phyloP scores from a whole-genome alignment of 768 basidiomycete genomes.

The Rhizopogon rudus region DNA sequence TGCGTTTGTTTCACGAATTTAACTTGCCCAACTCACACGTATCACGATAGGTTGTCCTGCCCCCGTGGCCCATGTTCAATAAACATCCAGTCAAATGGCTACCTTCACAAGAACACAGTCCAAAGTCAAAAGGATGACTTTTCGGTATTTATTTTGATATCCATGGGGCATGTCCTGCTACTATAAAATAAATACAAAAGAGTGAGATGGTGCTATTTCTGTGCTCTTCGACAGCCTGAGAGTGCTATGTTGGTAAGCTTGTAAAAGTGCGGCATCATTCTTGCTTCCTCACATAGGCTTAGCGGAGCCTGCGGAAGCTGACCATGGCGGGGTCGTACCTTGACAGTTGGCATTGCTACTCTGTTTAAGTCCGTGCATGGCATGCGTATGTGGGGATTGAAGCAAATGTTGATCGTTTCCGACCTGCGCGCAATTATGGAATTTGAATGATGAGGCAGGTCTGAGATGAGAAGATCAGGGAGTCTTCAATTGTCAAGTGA shows the following conservation, averaged over 20 bases:
- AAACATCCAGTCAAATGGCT: constrained; percentile 61
- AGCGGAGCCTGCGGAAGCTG: not conserved
- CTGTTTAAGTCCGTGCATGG: not conserved
- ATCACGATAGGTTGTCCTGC: constrained; percentile 46
- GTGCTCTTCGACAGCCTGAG: constrained; percentile 1
- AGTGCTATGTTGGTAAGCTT: not conserved
- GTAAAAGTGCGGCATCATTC: not conserved
- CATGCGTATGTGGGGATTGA: too few relatives aligned
- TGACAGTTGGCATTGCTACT: not conserved
- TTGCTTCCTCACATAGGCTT: not conserved
- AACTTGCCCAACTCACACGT: not conserved
- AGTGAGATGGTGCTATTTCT: not conserved
- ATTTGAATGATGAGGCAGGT: too few relatives aligned
- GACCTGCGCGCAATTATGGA: too few relatives aligned
- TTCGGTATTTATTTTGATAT: not conserved
- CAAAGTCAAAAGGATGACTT: constrained; percentile 17
- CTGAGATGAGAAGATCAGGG: not conserved
- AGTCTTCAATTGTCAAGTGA: too few relatives aligned
- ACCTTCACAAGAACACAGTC: constrained; percentile 24
- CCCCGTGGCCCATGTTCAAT: constrained; percentile 69
- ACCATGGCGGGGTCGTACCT: not conserved
- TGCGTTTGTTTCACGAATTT: not conserved
- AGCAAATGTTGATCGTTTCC: too few relatives aligned
- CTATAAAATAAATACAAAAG: not conserved
- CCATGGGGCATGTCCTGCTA: not conserved